Base-by-base conservation (phyloP, 225 moss, liverwort and hornwort genomes). In the Marchantia paleacea region DNA sequence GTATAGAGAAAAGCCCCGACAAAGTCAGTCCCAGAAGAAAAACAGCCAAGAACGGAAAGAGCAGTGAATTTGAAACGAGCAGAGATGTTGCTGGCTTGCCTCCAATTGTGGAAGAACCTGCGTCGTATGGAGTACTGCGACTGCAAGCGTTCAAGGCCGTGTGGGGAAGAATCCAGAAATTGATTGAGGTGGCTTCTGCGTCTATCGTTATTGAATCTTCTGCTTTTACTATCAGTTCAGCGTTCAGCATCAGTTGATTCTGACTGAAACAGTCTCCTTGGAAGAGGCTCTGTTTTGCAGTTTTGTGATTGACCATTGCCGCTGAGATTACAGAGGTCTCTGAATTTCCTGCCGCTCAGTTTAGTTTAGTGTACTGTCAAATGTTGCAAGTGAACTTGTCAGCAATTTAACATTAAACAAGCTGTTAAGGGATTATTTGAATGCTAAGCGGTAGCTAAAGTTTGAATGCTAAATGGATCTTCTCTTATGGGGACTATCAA, bases 101-200 rank as follows among this genome's bases (percentile, higher is more conserved):
- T n/a, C 85, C 84, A 67, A n/a, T 55, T n/a, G 78, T 76, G 3
- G 83, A 84, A 57, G 95, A 95, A 69, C 89, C 91, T 77, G 57
- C 84, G 18, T 63, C 87, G 24, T 91, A 81, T 78, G 90, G 88
- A 15, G 47, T 84, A 55, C 87, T 89, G 99, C 94, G 99, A 55
- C 76, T 73, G 47, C 85, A 77, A 52, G 95, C 94, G 19, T 94
- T 94, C 25, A 78, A 84, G 58, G 83, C 85, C 52, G 90, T 99
- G 10, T 99, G 99, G 99, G 87, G 86, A 62, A 85, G 95, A 52
- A 79, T 95, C 68, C 88, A 91, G 78, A 83, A 88, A 78, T 86
- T 94, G 69, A 83, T 94, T 69, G 89, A 93, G 93, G 95, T 95
- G 50, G 66, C 80, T 52, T 60, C 52, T 28, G 49, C 0, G 26